Conservation (phyloP, 441 rosid genomes). For the Flueggea neowawraea region DNA sequence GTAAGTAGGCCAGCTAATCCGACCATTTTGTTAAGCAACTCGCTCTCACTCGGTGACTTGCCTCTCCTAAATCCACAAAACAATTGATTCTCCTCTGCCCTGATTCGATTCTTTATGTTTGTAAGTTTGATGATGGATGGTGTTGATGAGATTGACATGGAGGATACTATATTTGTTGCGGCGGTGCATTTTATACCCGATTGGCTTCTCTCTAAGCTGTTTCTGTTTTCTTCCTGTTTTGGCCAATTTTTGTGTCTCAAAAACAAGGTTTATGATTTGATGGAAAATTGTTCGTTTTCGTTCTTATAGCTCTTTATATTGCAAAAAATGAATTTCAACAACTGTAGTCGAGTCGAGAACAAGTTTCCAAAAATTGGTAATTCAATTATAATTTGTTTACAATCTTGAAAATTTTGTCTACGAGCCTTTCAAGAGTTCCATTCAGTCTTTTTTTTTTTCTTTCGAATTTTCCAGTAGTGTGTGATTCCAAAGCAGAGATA, state of each 20-base stretch:
- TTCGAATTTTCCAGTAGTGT: background rate
- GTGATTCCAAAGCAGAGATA: background rate
- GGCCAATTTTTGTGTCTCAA: too few relatives aligned
- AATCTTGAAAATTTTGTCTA: conserved; percentile 10
- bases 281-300: conserved; percentile 16
- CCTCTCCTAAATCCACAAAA: too few relatives aligned
- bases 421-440: background rate
- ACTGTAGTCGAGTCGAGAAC: conserved; percentile 19
- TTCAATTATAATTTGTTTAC: conserved; percentile 21
- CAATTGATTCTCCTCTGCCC: too few relatives aligned
- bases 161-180: conserved; percentile 73
- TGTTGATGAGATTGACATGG: conserved; percentile 34
- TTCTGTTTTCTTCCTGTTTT: too few relatives aligned
- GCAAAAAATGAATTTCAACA: conserved; percentile 34
- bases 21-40: background rate
- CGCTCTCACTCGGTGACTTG: too few relatives aligned
- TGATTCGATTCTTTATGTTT: background rate
- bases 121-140: conserved; percentile 40
- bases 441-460: background rate
- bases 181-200: too few relatives aligned
- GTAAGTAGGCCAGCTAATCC: background rate
- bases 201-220: too few relatives aligned
- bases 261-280: conserved; percentile 33
- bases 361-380: conserved; percentile 24
- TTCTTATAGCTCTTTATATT: conserved; percentile 45